A percentile compares a stretch with the other conserved stretches of the same genome.
These are phyloP conservation scores for Triticum aestivum DNA, from an alignment of 176 grass and related monocot species.

Conservation along the genomic window DNA sequence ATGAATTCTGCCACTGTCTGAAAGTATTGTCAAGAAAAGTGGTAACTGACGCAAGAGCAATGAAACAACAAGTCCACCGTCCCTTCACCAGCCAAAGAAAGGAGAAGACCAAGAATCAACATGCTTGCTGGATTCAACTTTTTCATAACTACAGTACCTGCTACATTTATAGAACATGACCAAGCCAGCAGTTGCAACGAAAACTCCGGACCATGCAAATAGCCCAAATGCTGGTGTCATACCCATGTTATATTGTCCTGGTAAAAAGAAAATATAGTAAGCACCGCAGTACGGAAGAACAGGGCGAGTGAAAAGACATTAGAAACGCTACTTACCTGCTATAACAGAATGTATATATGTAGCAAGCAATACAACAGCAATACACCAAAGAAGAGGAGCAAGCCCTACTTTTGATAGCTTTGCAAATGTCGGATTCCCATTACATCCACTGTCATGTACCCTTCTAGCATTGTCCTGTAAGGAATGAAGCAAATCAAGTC, in stretches of 20 bases:
- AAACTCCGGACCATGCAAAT: conserved; percentile 90
- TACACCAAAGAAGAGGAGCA: conserved; percentile 85
- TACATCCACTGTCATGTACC: conserved; percentile 75
- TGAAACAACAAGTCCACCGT: too few species aligned
- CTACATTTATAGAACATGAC: conserved; percentile 98
- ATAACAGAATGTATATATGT: conserved; percentile 82
- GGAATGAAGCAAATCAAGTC: neutral
- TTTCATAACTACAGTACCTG: conserved; percentile 56
- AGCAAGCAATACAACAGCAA: conserved; percentile 69
- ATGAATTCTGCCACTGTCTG: neutral
- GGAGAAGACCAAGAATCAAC: conserved; percentile 31
- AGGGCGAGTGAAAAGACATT: neutral
- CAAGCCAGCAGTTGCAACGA: conserved; percentile 77
- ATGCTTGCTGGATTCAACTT: neutral
- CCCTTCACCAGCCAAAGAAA: too few species aligned
- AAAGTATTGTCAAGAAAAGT: conserved; percentile 17
- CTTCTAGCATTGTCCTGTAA: conserved; percentile 96
- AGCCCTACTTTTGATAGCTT: conserved; percentile 86
- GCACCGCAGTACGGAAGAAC: conserved; percentile 6
- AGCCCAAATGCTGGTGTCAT: conserved; percentile 65
- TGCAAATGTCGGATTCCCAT: conserved; percentile 50
- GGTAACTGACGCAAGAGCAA: neutral
- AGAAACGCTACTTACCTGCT: conserved; percentile 51
- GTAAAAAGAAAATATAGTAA: conserved; percentile 32
- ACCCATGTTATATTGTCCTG: conserved; percentile 60